Percentiles rank a stretch among this genome's conserved stretches.
phyloP scores from a whole-genome alignment of 495 filamentous ascomycete species.

The Trichoderma reesei region DNA sequence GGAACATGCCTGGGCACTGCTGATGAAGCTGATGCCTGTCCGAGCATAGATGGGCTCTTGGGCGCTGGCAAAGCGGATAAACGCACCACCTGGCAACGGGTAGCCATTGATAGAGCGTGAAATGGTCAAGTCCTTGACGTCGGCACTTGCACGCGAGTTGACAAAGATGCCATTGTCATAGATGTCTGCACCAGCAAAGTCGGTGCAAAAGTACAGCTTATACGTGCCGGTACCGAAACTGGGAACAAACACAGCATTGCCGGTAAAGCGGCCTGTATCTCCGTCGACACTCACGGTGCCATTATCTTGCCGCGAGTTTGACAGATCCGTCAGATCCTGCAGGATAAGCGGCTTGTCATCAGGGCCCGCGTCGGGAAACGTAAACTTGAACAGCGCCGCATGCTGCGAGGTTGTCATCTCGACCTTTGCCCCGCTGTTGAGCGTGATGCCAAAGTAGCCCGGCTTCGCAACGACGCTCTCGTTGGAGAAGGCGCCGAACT shows the following conservation, averaged over 20 bases:
- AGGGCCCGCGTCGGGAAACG: slow-evolving; percentile 39
- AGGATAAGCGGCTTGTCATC: slow-evolving; percentile 48
- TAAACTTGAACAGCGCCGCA: slow-evolving; percentile 60
- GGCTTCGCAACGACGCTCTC: slow-evolving; percentile 48
- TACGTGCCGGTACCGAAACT: slow-evolving; percentile 62
- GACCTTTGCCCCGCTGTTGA: slow-evolving; percentile 47
- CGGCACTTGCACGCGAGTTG: slow-evolving; percentile 45
- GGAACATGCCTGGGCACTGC: slow-evolving; percentile 51
- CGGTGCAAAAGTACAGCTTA: slow-evolving; percentile 53
- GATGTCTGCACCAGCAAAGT: slow-evolving; percentile 55
- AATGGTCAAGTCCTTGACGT: slow-evolving; percentile 45
- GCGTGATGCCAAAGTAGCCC: slow-evolving; percentile 55
- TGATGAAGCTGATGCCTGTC: slow-evolving; percentile 64
- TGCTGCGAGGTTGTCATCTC: slow-evolving; percentile 63
- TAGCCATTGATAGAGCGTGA: slow-evolving; percentile 53
- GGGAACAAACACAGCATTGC: slow-evolving; percentile 54
- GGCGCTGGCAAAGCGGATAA: slow-evolving; percentile 41
- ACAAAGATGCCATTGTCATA: slow-evolving; percentile 56
- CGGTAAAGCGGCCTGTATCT: slow-evolving; percentile 51
- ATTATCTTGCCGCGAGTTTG: slow-evolving; percentile 51
- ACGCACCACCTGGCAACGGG: slow-evolving; percentile 58
- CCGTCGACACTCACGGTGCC: slow-evolving; percentile 46
- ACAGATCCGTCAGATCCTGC: slow-evolving; percentile 58
- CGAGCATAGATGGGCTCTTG: slow-evolving; percentile 46
- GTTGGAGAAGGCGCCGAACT: slow-evolving; percentile 32